These are phyloP conservation scores for Fusarium xyrophilum DNA, from an alignment of 2,329 filamentous ascomycete species.

Conservation along the genomic window DNA sequence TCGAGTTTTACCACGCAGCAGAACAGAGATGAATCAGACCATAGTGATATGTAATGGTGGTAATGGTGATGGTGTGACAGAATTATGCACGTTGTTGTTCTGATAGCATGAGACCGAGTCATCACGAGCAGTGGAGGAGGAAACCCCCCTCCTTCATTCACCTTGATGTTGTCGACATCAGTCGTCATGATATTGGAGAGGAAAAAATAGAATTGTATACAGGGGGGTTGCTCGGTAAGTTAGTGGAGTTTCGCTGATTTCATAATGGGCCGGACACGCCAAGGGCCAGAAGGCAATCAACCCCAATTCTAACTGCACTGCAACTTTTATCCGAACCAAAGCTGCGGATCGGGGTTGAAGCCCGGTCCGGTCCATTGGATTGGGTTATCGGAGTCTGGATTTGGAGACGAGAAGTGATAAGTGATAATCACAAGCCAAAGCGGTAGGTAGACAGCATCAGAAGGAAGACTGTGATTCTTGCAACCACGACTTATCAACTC, in stretches of 20 bases:
- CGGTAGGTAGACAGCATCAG: background rate
- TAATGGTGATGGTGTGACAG: background rate
- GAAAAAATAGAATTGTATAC: constrained; percentile 5
- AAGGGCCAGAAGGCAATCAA: constrained; percentile 17
- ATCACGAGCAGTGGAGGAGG: background rate
- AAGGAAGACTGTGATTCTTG: background rate
- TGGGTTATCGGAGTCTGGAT: constrained; percentile 15
- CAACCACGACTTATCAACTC: background rate
- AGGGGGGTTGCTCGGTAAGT: constrained; percentile 23
- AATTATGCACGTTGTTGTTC: constrained; percentile 5
- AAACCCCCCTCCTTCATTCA: constrained; percentile 24
- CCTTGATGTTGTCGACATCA: background rate
- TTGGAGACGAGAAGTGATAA: constrained; percentile 21
- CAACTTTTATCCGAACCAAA: constrained; percentile 15
- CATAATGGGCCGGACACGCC: constrained; percentile 11
- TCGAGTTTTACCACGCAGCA: background rate
- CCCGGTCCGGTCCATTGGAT: constrained; percentile 27
- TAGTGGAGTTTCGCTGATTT: constrained; percentile 20
- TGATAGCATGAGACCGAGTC: constrained; percentile 1
- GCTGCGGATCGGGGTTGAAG: constrained; percentile 25
- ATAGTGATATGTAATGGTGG: background rate
- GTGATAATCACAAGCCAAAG: background rate
- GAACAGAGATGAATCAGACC: background rate
- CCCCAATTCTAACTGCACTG: constrained; percentile 13
- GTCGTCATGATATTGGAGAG: constrained; percentile 7